Percentiles rank a stretch among this genome's conserved stretches.
Conservation (phyloP, 768 basidiomycete genomes). For the Mycena maculata region DNA sequence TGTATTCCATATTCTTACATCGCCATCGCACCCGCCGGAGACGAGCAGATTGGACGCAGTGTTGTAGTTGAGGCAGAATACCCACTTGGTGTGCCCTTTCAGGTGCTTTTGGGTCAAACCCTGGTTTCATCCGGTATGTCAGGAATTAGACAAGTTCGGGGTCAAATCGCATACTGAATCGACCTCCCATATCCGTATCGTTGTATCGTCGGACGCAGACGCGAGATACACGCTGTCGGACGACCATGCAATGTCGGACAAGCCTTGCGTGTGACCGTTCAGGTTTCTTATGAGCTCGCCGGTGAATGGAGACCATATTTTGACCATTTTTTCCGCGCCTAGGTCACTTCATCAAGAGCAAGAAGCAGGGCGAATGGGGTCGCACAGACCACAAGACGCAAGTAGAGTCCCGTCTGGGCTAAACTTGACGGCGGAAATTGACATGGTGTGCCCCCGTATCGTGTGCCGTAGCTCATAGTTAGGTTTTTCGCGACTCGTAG, state of each 20-base stretch:
- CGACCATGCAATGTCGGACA: constrained; percentile 93
- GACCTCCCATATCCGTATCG: constrained; percentile 90
- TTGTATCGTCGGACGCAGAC: constrained; percentile 93
- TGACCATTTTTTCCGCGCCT: constrained; percentile 84
- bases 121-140: constrained; percentile 48
- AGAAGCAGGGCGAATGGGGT: constrained; percentile 24
- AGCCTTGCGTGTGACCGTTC: constrained; percentile 80
- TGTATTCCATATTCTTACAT: constrained; percentile 93
- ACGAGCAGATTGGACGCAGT: constrained; percentile 88
- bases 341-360: constrained; percentile 19
- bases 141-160: background rate
- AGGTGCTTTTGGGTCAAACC: constrained; percentile 78
- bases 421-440: constrained; percentile 92
- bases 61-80: constrained; percentile 95
- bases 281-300: constrained; percentile 82
- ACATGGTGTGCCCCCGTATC: constrained; percentile 81
- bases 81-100: constrained; percentile 86
- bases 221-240: constrained; percentile 85
- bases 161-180: constrained; percentile 63
- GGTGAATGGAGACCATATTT: constrained; percentile 86
- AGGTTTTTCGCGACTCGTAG: constrained; percentile 61
- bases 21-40: constrained; percentile 93
- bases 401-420: constrained; percentile 87
- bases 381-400: constrained; percentile 84
- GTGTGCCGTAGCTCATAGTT: constrained; percentile 76